These are phyloP conservation scores for Phytophthora aleatoria DNA, from an alignment of 352 stramenopile species.

Conservation along the genomic window DNA sequence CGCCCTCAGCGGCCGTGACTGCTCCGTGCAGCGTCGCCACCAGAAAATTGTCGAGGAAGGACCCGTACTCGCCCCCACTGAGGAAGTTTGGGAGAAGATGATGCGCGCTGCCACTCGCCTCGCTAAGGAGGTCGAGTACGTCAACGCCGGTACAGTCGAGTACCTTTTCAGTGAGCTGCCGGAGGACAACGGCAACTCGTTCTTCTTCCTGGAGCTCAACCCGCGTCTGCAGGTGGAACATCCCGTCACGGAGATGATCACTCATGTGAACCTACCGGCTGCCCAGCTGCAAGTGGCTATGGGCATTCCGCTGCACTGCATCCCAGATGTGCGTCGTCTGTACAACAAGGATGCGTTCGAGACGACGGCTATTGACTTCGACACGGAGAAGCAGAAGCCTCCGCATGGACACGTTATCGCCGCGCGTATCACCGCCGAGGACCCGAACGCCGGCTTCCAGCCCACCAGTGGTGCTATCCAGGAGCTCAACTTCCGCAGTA, in stretches of 20 bases:
- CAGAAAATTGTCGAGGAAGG: constrained; percentile 99
- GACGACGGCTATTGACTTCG: constrained; percentile 96
- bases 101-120: constrained; percentile 97
- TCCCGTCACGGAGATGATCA: constrained; percentile 99
- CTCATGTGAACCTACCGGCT: constrained; percentile 96
- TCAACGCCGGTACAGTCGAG: constrained; percentile 99
- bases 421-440: constrained; percentile 99
- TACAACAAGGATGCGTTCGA: constrained; percentile 96
- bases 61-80: constrained; percentile 92
- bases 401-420: constrained; percentile 97
- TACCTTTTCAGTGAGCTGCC: constrained; percentile 98
- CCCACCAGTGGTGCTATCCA: constrained; percentile 97
- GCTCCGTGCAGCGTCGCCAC: constrained; percentile 98
- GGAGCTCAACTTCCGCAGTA: constrained; percentile 99
- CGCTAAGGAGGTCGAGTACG: constrained; percentile 98
- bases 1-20: constrained; percentile 98
- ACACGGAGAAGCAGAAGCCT: constrained; percentile 76
- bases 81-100: constrained; percentile 98
- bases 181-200: constrained; percentile 92
- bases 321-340: constrained; percentile 97
- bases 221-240: constrained; percentile 99
- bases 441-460: constrained; percentile 99
- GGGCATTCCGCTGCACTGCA: constrained; percentile 98
- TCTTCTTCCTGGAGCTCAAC: constrained; percentile 99
- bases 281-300: constrained; percentile 99